Conservation (phyloP, 2,329 filamentous ascomycete genomes). For the Ascomycota sp. region DNA sequence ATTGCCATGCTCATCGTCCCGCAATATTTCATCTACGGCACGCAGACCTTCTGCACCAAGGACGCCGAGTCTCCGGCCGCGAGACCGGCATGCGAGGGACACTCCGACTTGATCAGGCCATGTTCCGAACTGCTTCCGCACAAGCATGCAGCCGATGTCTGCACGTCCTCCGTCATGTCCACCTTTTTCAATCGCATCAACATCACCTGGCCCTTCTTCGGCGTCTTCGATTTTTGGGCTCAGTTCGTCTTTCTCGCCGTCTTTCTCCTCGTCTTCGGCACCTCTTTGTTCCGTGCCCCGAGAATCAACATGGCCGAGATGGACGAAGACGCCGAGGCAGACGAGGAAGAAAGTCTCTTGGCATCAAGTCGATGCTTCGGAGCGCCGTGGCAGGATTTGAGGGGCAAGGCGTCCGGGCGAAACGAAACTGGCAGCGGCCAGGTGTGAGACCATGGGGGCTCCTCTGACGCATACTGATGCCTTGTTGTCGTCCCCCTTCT, state of each 20-base stretch:
- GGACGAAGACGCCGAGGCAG: constrained; percentile 76
- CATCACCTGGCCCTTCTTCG: constrained; percentile 89
- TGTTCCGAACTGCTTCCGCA: constrained; percentile 63
- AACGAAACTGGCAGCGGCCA: constrained; percentile 1
- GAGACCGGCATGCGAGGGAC: constrained; percentile 55
- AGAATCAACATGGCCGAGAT: constrained; percentile 55
- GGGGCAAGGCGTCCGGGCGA: constrained; percentile 21
- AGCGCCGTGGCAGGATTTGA: constrained; percentile 77
- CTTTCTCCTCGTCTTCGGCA: constrained; percentile 64
- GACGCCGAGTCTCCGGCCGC: constrained; percentile 38
- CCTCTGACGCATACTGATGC: no score
- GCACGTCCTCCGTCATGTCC: constrained; percentile 77
- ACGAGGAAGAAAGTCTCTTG: constrained; percentile 82
- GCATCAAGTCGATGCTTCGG: constrained; percentile 67
- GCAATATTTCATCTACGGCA: constrained; percentile 84
- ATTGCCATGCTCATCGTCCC: constrained; percentile 87
- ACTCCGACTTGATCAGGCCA: constrained; percentile 51
- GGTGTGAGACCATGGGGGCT: no score
- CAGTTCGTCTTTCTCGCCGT: constrained; percentile 80
- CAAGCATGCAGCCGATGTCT: constrained; percentile 55
- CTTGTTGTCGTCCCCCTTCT: no score
- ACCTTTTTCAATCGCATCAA: constrained; percentile 86
- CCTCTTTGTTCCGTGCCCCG: constrained; percentile 62
- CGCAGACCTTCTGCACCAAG: constrained; percentile 80
- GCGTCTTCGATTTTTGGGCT: constrained; percentile 83